phyloP scores from a whole-genome alignment of 1,284 basidiomycete genomes.

The Puccinia triticina region DNA sequence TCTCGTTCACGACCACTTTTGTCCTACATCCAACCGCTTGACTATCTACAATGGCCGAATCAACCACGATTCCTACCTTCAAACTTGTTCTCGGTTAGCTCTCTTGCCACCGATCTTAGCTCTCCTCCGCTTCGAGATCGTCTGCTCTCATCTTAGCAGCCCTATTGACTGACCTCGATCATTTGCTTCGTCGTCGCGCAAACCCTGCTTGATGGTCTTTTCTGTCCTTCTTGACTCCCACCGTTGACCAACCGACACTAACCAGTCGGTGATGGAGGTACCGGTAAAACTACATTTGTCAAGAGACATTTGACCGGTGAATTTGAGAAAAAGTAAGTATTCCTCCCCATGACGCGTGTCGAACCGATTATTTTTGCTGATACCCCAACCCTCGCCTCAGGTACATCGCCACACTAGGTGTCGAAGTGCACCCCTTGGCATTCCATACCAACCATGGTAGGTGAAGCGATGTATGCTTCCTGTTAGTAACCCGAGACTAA shows the following conservation, averaged over 20 bases:
- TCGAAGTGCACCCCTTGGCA: conserved; percentile 91
- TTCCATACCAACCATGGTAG: conserved; percentile 82
- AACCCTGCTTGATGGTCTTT: neutral
- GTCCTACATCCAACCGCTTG: neutral
- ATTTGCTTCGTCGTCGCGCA: neutral
- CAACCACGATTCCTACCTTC: conserved; percentile 76
- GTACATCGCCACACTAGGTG: conserved; percentile 87
- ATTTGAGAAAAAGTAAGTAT: conserved; percentile 92
- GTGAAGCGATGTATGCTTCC: neutral
- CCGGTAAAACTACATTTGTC: conserved; percentile 61
- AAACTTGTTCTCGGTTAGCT: conserved; percentile 95
- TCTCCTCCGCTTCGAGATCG: neutral
- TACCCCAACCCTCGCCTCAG: conserved; percentile 1
- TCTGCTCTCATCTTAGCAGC: neutral
- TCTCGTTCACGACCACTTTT: conserved; percentile 7
- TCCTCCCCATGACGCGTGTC: conserved; percentile 2
- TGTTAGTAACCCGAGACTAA: neutral
- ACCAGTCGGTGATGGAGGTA: conserved; percentile 61
- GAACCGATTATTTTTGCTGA: conserved; percentile 4
- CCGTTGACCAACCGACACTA: neutral
- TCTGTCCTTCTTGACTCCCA: neutral
- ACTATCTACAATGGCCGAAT: conserved; percentile 33
- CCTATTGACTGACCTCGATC: neutral
- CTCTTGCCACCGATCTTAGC: neutral
- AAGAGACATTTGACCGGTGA: conserved; percentile 84